Evolutionary conservation across 176 grass and related monocot genomes (phyloP), one percentile per base, ranked within the genome.

Genomic region (Otatea glauca): DNA sequence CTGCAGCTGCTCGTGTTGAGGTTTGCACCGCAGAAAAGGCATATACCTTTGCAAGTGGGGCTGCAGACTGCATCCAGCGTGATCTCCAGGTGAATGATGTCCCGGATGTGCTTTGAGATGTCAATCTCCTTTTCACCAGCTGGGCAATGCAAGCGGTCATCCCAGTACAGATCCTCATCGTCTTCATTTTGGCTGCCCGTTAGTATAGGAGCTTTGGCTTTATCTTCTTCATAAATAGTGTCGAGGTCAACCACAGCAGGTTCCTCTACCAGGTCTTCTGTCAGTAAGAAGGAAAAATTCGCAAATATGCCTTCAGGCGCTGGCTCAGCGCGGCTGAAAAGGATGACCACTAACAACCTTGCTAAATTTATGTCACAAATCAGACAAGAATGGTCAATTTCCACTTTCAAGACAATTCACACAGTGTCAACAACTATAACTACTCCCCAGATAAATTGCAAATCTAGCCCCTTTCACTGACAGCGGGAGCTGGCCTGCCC

Each of bases 81-180:
- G 75, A 97, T 85, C 85, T 91, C 89, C 23, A 95, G 54, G 66
- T 95, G 95, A 63, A 98, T 82, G 43, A 88, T 82, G 74, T 98
- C 95, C 27, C 92, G 72, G 27, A 97, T 85, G 64, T 94, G 84
- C 81, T 94, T 97, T 2, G 94, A 97, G 48, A 97, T 88, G 75
- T 97, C 94, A 4, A 92, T 91, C 77, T 97, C 92, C 82, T 72
- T 92, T 29, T 90, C 76, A 65, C 66, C 76, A 1, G 82, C 48
- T 4, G 92, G 95, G 76, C 95, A 98, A 35, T 98, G 84, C 77
- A 95, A 79, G 1, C 87, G 84, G 82, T 95, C 95, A 44, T 98
- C 96, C 85, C 89, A 93, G 55, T 93, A 89, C 51, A 93, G 83
- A 14, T 91, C 89, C 23, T 95, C 68, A 50, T 90, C 90, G 13